Evolutionary conservation across 139 green algal genomes (phyloP).

Genomic region (Haematococcus lacustris): DNA sequence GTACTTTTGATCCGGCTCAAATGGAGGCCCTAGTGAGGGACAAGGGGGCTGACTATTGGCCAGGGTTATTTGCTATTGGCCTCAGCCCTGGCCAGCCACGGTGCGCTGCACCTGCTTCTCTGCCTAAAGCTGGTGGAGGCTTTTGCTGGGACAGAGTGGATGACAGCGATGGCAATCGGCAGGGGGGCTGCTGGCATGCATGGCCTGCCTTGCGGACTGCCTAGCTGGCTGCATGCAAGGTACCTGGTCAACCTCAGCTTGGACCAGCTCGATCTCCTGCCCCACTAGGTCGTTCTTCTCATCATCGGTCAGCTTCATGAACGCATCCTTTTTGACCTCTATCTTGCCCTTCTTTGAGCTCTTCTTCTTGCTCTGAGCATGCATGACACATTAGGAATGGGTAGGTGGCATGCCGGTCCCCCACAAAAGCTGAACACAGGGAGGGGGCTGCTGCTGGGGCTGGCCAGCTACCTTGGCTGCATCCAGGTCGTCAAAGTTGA

Average conservation of each 20-base stretch:
- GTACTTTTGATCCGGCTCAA: no score
- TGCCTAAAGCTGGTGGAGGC: no score
- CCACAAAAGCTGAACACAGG: neutral
- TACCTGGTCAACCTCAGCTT: constrained; percentile 37
- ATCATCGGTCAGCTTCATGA: constrained; percentile 43
- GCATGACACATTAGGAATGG: neutral
- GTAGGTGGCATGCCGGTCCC: no score
- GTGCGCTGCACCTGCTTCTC: no score
- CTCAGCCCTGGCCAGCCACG: no score
- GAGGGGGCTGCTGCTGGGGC: no score
- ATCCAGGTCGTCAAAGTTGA: constrained; percentile 11
- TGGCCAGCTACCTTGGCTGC: constrained; percentile 12
- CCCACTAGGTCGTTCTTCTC: constrained; percentile 62
- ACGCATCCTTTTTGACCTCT: constrained; percentile 15
- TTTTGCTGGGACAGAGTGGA: no score
- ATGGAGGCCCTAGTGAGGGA: no score
- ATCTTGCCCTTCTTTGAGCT: constrained; percentile 21
- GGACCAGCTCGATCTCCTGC: constrained; percentile 55
- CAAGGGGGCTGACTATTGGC: no score
- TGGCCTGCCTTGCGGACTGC: neutral
- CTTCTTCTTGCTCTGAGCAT: constrained; percentile 36
- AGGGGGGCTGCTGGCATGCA: no score
- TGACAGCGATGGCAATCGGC: no score
- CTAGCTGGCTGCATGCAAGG: neutral
- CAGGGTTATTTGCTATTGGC: no score